Conservation (phyloP, 805 yeast genomes). For the Candida chilensis region DNA sequence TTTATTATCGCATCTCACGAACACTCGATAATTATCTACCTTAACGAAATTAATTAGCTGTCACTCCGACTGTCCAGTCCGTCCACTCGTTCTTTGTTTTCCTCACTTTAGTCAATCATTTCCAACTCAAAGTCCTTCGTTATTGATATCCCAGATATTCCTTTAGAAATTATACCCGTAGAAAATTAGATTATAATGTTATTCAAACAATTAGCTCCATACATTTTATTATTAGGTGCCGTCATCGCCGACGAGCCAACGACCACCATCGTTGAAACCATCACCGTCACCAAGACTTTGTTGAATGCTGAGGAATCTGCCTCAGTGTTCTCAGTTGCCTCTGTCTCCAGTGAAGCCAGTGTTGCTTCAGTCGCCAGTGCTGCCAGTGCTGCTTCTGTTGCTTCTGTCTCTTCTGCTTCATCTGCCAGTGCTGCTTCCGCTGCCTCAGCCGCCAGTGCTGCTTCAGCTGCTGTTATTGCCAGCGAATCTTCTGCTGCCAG, state of each 20-base stretch:
- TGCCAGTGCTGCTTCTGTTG: conserved; percentile 8
- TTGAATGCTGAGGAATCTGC: conserved; percentile 36
- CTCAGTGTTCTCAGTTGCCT: conserved; percentile 10
- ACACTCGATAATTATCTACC: too few species aligned
- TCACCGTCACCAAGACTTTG: conserved; percentile 36
- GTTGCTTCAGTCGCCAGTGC: conserved; percentile 9
- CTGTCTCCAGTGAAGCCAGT: too few species aligned
- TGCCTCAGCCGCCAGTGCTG: conserved; percentile 13
- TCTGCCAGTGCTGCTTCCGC: conserved; percentile 13
- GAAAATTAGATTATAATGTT: too few species aligned
- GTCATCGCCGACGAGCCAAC: conserved; percentile 12
- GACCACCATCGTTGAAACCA: conserved; percentile 30
- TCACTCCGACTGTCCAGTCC: too few species aligned
- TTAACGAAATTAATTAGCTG: too few species aligned
- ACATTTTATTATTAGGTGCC: conserved; percentile 1
- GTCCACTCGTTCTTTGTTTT: too few species aligned
- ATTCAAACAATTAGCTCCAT: not conserved
- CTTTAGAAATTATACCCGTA: too few species aligned
- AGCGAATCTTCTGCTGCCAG: conserved; percentile 8
- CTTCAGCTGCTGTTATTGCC: conserved; percentile 4
- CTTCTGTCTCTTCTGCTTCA: conserved; percentile 9
- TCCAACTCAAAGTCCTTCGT: too few species aligned
- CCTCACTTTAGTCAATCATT: too few species aligned
- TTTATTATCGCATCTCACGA: too few species aligned
- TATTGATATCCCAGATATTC: too few species aligned